phyloP scores from a whole-genome alignment of 495 filamentous ascomycete genomes.

The Penicillium malachiteum region DNA sequence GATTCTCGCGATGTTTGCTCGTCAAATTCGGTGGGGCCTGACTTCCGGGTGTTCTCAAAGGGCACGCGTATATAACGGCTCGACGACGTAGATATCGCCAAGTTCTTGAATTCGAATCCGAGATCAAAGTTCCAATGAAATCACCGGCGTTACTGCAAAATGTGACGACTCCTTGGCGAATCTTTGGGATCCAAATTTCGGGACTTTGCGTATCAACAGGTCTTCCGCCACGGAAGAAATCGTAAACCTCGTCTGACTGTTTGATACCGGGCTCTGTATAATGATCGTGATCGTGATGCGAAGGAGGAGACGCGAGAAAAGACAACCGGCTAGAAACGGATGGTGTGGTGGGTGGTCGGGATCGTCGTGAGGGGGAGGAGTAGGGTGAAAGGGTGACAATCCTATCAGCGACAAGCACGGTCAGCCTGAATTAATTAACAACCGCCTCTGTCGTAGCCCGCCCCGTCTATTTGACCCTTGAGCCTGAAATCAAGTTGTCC shows the following conservation, averaged over 20 bases:
- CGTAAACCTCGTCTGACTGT: background rate
- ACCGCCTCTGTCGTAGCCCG: background rate
- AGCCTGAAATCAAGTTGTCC: background rate
- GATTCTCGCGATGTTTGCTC: background rate
- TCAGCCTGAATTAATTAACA: conserved; percentile 8
- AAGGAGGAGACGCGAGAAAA: background rate
- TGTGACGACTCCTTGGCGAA: background rate
- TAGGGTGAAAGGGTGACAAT: conserved; percentile 1
- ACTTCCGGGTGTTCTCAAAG: too few species aligned
- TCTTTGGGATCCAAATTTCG: background rate
- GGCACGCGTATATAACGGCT: too few species aligned
- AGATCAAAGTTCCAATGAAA: too few species aligned
- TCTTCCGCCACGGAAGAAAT: background rate
- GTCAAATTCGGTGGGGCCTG: background rate
- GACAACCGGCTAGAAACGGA: conserved; percentile 16
- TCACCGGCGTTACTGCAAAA: too few species aligned
- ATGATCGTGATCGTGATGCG: conserved; percentile 1
- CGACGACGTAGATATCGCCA: too few species aligned
- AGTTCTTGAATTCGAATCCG: too few species aligned
- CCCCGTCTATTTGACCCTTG: conserved; percentile 1
- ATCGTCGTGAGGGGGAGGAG: conserved; percentile 7
- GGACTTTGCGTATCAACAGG: background rate
- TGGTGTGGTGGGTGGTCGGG: conserved; percentile 9
- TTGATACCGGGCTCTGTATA: background rate
- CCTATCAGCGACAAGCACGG: conserved; percentile 8